Base-by-base conservation (phyloP, 306 rosid genomes). In the Fragaria nilgerrensis region DNA sequence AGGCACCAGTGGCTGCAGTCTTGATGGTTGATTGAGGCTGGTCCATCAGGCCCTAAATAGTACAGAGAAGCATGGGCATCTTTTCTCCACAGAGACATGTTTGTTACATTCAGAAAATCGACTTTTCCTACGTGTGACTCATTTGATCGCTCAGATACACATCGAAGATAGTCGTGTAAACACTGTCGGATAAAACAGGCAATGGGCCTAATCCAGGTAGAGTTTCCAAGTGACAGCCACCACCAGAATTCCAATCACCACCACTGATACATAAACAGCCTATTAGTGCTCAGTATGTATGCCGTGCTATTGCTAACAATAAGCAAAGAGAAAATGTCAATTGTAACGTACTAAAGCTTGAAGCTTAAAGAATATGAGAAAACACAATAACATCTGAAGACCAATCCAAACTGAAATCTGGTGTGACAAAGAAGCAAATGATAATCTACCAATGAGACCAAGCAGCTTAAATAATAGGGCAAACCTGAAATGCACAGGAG, bases 1-100 rank as follows among this genome's bases (percentile, higher is more conserved):
- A 94, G 86, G 80, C 98, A 94, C 98, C 98, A 94, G 81, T 94
- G 98, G 78, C 98, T 94, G 87, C 98, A 94, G 80, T 94, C 98
- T 80, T 94, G 96, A 48, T 73, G 88, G 76, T 65, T 81, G 83
- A 90, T 45, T 37, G 96, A 39, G 64, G 93, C 96, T 7, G 82
- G 79, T 11, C 91, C 77, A n/a, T 62, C 16, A 41, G 82, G 84
- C 29, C 91, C 97, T 0, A 72, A 52, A 78, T 94, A 89, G 83
- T 91, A 94, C 52, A 90, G 41, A 13, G 98, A 91, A 0, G 96
- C 77, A 76, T 94, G 98, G n/a, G 91, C 98, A 65, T 94, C 98
- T 88, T 83, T 91, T 81, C 98, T 89, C 71, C 84, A 58, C 13
- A 36, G 77, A 22, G 98, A 86, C 98, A 91, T 90, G 73, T 81